Percentiles rank a stretch among this genome's conserved stretches.
These are phyloP conservation scores for Iberis pinnata DNA, from an alignment of 345 rosid genomes.

Conservation along the genomic window DNA sequence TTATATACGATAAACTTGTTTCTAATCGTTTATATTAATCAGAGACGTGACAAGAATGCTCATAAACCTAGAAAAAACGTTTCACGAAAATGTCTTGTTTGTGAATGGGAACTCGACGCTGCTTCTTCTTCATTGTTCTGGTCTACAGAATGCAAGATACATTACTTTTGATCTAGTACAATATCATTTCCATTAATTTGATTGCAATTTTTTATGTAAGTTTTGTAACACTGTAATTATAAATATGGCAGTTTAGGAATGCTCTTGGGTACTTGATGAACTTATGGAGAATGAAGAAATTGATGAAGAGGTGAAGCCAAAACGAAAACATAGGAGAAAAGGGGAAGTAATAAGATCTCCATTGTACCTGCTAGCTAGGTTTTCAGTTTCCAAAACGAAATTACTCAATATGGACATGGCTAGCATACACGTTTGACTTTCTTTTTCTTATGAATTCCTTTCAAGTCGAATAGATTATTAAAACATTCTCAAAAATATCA, in stretches of 20 bases:
- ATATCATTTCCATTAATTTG: too few species aligned
- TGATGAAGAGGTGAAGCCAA: too few species aligned
- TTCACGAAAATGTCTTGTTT: constrained; percentile 10
- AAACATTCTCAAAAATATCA: too few species aligned
- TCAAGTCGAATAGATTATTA: too few species aligned
- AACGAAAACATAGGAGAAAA: constrained; percentile 17
- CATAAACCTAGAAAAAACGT: constrained; percentile 2
- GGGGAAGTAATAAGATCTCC: too few species aligned
- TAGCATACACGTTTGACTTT: too few species aligned
- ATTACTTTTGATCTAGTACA: too few species aligned
- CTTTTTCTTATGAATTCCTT: too few species aligned
- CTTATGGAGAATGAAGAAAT: constrained; percentile 9
- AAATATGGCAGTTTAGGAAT: constrained; percentile 4
- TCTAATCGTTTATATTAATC: constrained; percentile 9
- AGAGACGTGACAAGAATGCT: constrained; percentile 6
- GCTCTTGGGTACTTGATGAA: constrained; percentile 14
- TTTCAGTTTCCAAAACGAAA: too few species aligned
- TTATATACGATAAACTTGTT: not conserved
- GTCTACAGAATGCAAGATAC: constrained; percentile 31
- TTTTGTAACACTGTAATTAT: not conserved
- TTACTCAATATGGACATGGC: too few species aligned
- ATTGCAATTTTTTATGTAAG: not conserved
- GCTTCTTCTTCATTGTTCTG: constrained; percentile 20
- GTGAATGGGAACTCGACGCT: constrained; percentile 21
- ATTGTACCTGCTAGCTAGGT: too few species aligned